Percentiles rank a stretch among this genome's conserved stretches.
phyloP scores from a whole-genome alignment of 1,139 yeast genomes.

The Yamadazyma sp. region DNA sequence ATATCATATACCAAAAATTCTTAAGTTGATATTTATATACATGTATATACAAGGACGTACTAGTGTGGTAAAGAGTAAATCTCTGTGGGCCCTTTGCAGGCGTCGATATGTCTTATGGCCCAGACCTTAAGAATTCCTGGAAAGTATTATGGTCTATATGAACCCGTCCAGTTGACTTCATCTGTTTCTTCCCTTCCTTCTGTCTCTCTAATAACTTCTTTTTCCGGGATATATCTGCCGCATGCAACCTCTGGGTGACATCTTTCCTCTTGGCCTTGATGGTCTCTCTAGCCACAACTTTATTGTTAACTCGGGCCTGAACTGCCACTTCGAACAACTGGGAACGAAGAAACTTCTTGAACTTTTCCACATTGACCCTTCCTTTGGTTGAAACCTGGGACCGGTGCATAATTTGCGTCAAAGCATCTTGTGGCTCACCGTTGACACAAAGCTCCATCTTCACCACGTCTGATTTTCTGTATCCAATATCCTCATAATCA shows the following conservation, averaged over 20 bases:
- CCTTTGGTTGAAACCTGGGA: conserved; percentile 75
- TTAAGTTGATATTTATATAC: conserved; percentile 28
- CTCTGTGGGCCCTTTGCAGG: too few relatives aligned
- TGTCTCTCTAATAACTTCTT: conserved; percentile 86
- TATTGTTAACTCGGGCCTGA: conserved; percentile 85
- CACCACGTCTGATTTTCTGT: conserved; percentile 73
- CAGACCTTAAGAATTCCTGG: conserved; percentile 57
- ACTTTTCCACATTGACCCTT: conserved; percentile 76
- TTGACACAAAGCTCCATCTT: conserved; percentile 88
- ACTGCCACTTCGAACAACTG: conserved; percentile 92
- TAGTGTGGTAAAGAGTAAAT: too few relatives aligned
- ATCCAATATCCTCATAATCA: conserved; percentile 94
- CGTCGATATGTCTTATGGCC: too few relatives aligned
- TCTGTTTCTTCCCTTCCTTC: conserved; percentile 87
- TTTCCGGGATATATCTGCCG: conserved; percentile 87
- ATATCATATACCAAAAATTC: conserved; percentile 77
- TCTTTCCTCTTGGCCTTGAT: conserved; percentile 92
- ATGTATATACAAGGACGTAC: conserved; percentile 3
- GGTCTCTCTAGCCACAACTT: conserved; percentile 87
- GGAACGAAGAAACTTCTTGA: conserved; percentile 73
- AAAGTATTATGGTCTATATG: conserved; percentile 81
- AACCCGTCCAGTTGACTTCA: conserved; percentile 80
- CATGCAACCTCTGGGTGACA: conserved; percentile 87
- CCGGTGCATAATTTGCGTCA: conserved; percentile 84
- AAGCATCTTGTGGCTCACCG: conserved; percentile 88